phyloP scores from a whole-genome alignment of 495 filamentous ascomycete genomes.

The Penicillium steckii region DNA sequence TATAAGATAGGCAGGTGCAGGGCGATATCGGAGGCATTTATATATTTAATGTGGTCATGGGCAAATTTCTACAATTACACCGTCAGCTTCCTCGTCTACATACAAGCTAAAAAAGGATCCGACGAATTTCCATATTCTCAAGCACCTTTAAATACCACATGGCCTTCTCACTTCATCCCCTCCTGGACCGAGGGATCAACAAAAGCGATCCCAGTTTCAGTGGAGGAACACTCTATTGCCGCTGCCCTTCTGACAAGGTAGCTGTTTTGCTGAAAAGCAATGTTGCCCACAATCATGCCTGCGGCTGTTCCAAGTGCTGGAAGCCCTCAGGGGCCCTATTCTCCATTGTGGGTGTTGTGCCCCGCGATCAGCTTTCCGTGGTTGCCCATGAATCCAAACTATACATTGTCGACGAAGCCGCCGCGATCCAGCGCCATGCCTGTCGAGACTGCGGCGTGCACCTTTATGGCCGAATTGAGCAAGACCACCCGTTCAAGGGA shows the following conservation, averaged over 20 bases:
- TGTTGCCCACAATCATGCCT: conserved; percentile 63
- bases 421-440: conserved; percentile 56
- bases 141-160: too few relatives aligned
- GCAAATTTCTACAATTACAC: too few relatives aligned
- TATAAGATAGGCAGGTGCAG: too few relatives aligned
- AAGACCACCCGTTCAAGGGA: conserved; percentile 59
- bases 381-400: conserved; percentile 54
- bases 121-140: too few relatives aligned
- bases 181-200: conserved; percentile 54
- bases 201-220: conserved; percentile 45
- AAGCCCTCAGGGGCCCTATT: conserved; percentile 58
- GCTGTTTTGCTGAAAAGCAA: conserved; percentile 51
- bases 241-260: conserved; percentile 49
- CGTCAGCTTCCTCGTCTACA: too few relatives aligned
- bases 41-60: too few relatives aligned
- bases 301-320: conserved; percentile 67
- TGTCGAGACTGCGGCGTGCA: conserved; percentile 56
- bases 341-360: conserved; percentile 56
- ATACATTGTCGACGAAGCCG: conserved; percentile 45
- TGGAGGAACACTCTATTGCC: conserved; percentile 57
- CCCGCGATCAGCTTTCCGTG: conserved; percentile 43
- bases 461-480: conserved; percentile 59
- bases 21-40: too few relatives aligned
- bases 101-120: too few relatives aligned
- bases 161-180: conserved; percentile 52